Evolutionary conservation across 169 alveolate species (phyloP), one percentile per base, ranked within the genome.

Genomic region (Plasmodium relictum): DNA sequence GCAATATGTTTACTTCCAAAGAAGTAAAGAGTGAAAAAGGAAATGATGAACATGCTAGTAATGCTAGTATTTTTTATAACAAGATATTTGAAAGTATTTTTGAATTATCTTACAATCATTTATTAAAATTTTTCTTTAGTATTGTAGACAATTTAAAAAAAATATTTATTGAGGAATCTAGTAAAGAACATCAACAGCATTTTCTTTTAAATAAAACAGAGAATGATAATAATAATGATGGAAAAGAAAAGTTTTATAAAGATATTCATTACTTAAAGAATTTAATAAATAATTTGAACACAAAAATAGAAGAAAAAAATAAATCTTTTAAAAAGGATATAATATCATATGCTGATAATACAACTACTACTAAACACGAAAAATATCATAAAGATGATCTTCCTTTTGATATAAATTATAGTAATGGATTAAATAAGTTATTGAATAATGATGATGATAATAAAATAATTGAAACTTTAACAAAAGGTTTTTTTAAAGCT

Each of bases 61-160:
- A 22, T 7, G 12, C 39, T 12, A 16, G 24, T 3, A 52, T 52
- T 22, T 8, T 39, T 3, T 45, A 31, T 20, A 58, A 68, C 54
- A 31, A 31, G 10, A 26, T 42, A 9, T 83, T 83, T 39, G 71
- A 62, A 14, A 42, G 16, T 12, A 48, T 83, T 9, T 39, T 54
- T 20, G 41, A 37, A 9, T 69, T 83, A 48, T 63, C 73, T n/a
- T 83, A 68, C 48, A 70, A 59, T 4, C 61, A 83, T 7, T 68
- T 69, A 63, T 5, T 83, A 18, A 3, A 52, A 31, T 83, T 54
- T 56, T 83, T 69, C 45, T 83, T 83, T 31, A 52, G 54, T 42
- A 42, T 62, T 16, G 2, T 83, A 68, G 73, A 73, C 9, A 68
- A 37, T 44, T 83, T 26, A 54, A 86, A 69, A 31, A 58, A 69